Base-by-base conservation (phyloP, 2,329 filamentous ascomycete species). In the Aspergillus nomiae region DNA sequence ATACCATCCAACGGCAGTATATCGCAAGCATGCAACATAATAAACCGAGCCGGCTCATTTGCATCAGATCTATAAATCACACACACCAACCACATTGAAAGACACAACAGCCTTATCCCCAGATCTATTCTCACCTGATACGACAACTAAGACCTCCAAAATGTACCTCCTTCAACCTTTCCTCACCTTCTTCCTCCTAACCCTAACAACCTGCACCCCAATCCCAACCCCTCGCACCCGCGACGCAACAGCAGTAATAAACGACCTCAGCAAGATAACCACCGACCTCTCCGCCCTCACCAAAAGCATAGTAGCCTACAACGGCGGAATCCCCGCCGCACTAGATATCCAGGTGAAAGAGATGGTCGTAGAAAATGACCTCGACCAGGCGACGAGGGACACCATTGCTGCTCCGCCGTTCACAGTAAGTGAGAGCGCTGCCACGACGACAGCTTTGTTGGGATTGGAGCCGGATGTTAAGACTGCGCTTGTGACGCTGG, bases 401-500 rank as follows among this genome's bases (percentile, higher is more conserved):
- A 58, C 58, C 1, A 43, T 61, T 21, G 50, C 57, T 9, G 57
- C 60, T 14, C 14, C 46, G 10, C 46, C 60, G n/a, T 58, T 66
- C 26, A 60, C 58, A 4, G 11, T 16, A 1, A 21, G n/a, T 16
- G 65, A 66, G 24, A 66, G 65, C 11, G 41, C 48, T 9, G 54
- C 21, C 4, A 50, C 64, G 38, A 66, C 60, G 19, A 50, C n/a
- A 7, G 46, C 58, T n/a, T 24, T 63, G 26, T 7, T 61, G n/a
- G 63, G 34, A 0, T 19, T 66, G 34, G 55, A 61, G 55, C 65
- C 65, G 30, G 19, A 55, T 30, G 60, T 66, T n/a, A 14, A 36
- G 11, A 41, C 10, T 9, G 48, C 65, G 3, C 34, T 65, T 43
- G 41, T 51, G 3, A 43, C 36, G 14, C 30, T 66, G 38, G 55